phyloP scores from a whole-genome alignment of 768 basidiomycete genomes.

The Gymnopilus dilepis region DNA sequence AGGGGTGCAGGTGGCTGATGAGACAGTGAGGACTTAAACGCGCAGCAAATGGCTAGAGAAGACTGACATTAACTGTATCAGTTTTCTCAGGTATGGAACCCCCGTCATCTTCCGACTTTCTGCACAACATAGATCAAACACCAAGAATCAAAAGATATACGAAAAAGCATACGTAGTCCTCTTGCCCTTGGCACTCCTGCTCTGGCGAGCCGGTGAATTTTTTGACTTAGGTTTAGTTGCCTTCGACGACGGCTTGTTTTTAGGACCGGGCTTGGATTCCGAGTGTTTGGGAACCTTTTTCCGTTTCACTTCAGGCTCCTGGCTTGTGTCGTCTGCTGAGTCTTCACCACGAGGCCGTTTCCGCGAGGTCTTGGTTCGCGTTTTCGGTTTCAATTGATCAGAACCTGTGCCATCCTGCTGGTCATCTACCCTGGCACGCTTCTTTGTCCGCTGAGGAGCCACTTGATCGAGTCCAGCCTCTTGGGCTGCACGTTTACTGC shows the following conservation, averaged over 20 bases:
- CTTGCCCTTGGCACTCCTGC: not conserved
- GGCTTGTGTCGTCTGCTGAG: not conserved
- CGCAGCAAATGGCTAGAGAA: not conserved
- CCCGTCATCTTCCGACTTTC: conserved; percentile 41
- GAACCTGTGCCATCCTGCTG: not conserved
- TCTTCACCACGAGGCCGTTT: conserved; percentile 20
- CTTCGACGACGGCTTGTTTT: conserved; percentile 3
- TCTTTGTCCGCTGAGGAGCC: conserved; percentile 6
- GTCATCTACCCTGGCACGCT: conserved; percentile 10
- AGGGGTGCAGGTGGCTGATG: not conserved
- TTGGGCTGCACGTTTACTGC: conserved; percentile 11
- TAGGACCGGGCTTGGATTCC: conserved; percentile 4
- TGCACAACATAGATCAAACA: conserved; percentile 20
- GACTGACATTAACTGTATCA: conserved; percentile 10
- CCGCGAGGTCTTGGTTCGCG: conserved; percentile 1
- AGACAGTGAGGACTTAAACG: not conserved
- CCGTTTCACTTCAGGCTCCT: conserved; percentile 14
- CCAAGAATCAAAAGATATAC: not conserved
- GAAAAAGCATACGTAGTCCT: conserved; percentile 20
- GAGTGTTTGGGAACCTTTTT: conserved; percentile 9
- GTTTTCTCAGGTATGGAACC: conserved; percentile 3
- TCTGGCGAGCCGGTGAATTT: not conserved
- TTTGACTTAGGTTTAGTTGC: conserved; percentile 1
- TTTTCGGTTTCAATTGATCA: not conserved
- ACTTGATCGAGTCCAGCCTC: conserved; percentile 4